Evolutionary conservation across 2,329 filamentous ascomycete genomes (phyloP), one percentile per base, ranked within the genome.

Genomic region (Venturia aucupariae): DNA sequence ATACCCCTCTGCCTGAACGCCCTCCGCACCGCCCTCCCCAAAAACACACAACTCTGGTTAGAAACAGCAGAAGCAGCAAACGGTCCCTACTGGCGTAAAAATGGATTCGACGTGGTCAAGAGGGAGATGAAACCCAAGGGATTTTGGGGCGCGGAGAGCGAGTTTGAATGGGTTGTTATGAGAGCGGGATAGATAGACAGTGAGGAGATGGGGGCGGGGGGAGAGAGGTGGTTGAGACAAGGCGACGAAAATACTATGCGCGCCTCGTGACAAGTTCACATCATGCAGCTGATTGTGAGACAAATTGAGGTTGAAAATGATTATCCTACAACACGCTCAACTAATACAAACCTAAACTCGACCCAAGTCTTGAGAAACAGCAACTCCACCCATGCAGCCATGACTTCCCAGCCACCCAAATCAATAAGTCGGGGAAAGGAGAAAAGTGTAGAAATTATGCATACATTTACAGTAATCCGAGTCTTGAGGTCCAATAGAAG

Each of bases 301-400:
- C 22, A 7, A 13, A 13, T 27, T 10, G 30, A 35, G 8, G 27
- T 22, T 19, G 27, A 35, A 32, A 35, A 35, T 57, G 4, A 57
- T 57, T 57, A 57, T 57, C 51, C 51, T 57, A 57, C 51, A 57
- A 57, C n/a, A 57, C 51, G n/a, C 51, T n/a, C 30, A 10, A 35
- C 30, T 35, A 35, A 35, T 17, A 57, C 51, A 57, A 57, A 22
- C 51, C 30, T 30, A 35, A 57, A 38, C 51, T n/a, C 51, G 17
- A 22, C 27, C 27, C 51, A 17, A 10, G 51, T 35, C 51, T 57
- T 57, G 2, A 35, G 6, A 57, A 35, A 35, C 30, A 35, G n/a
- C 17, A 35, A 32, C 51, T 35, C 51, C 51, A 35, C 30, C 19
- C 51, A 57, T 57, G 30, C 51, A 32, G 27, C 51, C 19, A 35